phyloP scores from a whole-genome alignment of 129 eudicot species.

The Lactuca saligna region DNA sequence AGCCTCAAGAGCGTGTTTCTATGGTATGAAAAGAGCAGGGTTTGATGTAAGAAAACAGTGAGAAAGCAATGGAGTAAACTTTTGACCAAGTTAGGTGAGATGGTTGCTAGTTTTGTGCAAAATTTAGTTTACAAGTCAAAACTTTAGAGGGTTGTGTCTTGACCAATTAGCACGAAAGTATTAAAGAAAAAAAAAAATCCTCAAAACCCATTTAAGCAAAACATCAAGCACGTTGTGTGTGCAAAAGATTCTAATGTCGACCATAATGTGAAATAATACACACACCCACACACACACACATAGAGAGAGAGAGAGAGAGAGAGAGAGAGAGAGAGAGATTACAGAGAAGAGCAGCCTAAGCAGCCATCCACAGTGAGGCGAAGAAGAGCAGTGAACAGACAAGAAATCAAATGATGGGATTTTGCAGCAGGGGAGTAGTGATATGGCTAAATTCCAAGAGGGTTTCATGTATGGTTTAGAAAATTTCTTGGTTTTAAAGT shows the following conservation, averaged over 20 bases:
- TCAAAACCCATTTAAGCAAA: slow-evolving; percentile 9
- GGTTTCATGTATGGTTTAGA: slow-evolving; percentile 30
- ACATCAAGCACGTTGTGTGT: slow-evolving; percentile 27
- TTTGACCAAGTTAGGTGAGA: background rate
- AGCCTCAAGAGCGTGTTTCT: background rate
- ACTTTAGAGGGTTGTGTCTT: background rate
- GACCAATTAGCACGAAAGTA: slow-evolving; percentile 11
- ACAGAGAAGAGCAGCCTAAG: slow-evolving; percentile 27
- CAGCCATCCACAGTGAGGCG: slow-evolving; percentile 14
- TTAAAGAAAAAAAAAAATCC: slow-evolving; percentile 4
- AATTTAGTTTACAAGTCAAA: background rate
- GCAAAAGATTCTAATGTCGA: slow-evolving; percentile 4
- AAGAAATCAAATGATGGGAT: background rate
- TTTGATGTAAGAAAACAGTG: slow-evolving; percentile 8
- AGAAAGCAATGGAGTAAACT: background rate
- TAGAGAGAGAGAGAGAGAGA: background rate
- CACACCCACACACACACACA: too few relatives aligned
- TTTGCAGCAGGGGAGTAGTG: background rate
- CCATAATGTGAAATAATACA: background rate
- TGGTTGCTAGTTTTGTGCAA: background rate
- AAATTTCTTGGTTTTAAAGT: background rate
- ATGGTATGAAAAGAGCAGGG: background rate
- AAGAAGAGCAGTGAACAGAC: slow-evolving; percentile 7
- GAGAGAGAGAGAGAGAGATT: slow-evolving; percentile 26
- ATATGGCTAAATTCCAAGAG: background rate